Evolutionary conservation across 768 basidiomycete genomes (phyloP).

Genomic region (Boletus rubroflammeus): DNA sequence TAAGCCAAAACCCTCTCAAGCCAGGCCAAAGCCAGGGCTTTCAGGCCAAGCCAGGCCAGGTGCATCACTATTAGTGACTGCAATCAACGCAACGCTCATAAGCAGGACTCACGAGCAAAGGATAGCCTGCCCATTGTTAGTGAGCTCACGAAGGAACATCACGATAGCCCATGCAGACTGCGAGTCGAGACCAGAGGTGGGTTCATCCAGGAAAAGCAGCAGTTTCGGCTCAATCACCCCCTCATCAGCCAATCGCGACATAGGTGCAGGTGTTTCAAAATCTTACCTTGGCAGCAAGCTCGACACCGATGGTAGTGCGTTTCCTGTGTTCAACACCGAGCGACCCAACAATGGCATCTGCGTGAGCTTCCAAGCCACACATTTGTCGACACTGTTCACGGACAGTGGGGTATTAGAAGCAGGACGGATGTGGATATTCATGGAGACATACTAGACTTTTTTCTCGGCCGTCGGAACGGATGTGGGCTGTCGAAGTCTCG

Average conservation of each 20-base stretch:
- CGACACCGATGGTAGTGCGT: slow-evolving; percentile 58
- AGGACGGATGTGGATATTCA: not conserved
- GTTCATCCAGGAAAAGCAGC: slow-evolving; percentile 58
- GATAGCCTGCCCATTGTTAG: slow-evolving; percentile 53
- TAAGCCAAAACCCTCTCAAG: too few relatives aligned
- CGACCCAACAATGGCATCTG: slow-evolving; percentile 64
- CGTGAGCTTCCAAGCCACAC: slow-evolving; percentile 59
- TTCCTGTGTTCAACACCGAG: slow-evolving; percentile 48
- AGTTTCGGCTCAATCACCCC: slow-evolving; percentile 34
- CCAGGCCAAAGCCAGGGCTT: too few relatives aligned
- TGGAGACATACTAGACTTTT: slow-evolving; percentile 62
- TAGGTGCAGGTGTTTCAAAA: accelerated
- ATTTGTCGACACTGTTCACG: slow-evolving; percentile 47
- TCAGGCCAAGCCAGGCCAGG: too few relatives aligned
- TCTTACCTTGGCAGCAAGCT: slow-evolving; percentile 51
- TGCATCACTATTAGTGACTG: not conserved
- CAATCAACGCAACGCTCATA: not conserved
- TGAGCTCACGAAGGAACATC: slow-evolving; percentile 48
- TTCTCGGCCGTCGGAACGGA: slow-evolving; percentile 66
- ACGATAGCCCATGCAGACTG: slow-evolving; percentile 51
- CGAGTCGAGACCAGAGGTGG: slow-evolving; percentile 53
- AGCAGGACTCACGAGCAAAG: slow-evolving; percentile 44
- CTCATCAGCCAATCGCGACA: not conserved
- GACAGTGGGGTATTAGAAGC: not conserved
- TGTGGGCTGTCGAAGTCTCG: slow-evolving; percentile 70